These are phyloP conservation scores for Zygoascus ofunaensis DNA, from an alignment of 805 yeast species.

Conservation along the genomic window DNA sequence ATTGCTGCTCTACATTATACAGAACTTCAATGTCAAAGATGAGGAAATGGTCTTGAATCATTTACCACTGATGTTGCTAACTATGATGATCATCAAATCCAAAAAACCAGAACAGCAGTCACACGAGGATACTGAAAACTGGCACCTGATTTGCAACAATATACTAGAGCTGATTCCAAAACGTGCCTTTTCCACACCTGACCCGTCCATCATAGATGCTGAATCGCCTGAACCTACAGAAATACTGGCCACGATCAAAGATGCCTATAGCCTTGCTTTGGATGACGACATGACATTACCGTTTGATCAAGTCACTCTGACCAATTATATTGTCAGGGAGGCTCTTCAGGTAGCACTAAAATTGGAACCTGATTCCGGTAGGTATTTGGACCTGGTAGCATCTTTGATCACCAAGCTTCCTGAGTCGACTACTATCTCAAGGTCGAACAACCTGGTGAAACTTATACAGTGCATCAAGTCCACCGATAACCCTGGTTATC, in stretches of 20 bases:
- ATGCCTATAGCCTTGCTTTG: constrained; percentile 3
- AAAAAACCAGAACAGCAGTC: neutral
- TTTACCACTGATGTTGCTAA: constrained; percentile 58
- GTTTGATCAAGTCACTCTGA: constrained; percentile 14
- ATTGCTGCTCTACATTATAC: constrained; percentile 50
- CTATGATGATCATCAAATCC: constrained; percentile 17
- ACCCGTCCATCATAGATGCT: constrained; percentile 28
- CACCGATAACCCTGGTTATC: neutral
- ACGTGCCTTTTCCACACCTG: constrained; percentile 46
- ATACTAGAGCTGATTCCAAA: constrained; percentile 52
- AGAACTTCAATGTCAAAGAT: constrained; percentile 65
- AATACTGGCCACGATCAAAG: constrained; percentile 25
- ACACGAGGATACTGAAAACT: constrained; percentile 11
- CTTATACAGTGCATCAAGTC: constrained; percentile 3
- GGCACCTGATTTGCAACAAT: constrained; percentile 35
- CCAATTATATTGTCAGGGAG: constrained; percentile 7
- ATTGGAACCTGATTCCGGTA: constrained; percentile 1
- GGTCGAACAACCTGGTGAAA: constrained; percentile 28
- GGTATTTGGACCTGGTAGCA: constrained; percentile 11
- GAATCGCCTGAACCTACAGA: constrained; percentile 22
- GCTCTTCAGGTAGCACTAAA: neutral
- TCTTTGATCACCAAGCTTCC: constrained; percentile 41
- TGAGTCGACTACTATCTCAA: constrained; percentile 28
- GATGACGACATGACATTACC: constrained; percentile 12
- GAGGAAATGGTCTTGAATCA: constrained; percentile 78